Evolutionary conservation across 108 stramenopile genomes (phyloP), one percentile per base, ranked within the genome.

Genomic region (Nitzschia inconspicua): DNA sequence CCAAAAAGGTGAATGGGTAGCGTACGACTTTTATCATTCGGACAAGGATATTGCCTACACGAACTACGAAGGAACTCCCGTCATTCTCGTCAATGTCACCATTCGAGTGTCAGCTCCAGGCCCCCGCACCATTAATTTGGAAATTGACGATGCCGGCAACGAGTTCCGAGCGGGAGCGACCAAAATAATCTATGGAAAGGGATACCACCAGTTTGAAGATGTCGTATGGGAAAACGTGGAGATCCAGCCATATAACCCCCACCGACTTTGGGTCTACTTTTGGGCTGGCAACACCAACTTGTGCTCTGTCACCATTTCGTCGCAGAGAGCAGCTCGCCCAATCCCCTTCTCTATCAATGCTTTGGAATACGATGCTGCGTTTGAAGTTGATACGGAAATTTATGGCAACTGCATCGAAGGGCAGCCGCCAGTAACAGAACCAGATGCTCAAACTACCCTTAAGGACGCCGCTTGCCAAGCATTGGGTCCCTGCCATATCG

Each of bases 381-480:
- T 16, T 16, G 46, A 47, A 47, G 9, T 9, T n/a, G 46, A 47
- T 19, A 47, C 16, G 9, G 19, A 11, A 47, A 19, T 47, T 9
- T 18, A 47, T 18, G 46, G 46, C 16, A 47, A 18, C 19, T 47
- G 46, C 16, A 18, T 9, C 14, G 46, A 10, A 20, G 46, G 46
- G 9, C 46, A 47, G 16, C 46, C 46, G 9, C 46, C 46, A 14
- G 9, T 47, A 10, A 20, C 16, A 20, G 46, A 47, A 47, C 46
- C 46, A 18, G 46, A 47, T 47, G 46, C 46, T 20, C 46, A 47
- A 47, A 47, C 11, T 19, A 47, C 11, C 46, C n/a, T n/a, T n/a
- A 18, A 47, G 9, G 46, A 47, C 22, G 9, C 0, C 22, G 16
- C 19, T 20, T 47, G 46, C 22, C 46, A 20, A 10, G 16, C 16